phyloP scores from a whole-genome alignment of 1,139 yeast species.

The Protomyces inundatus region DNA sequence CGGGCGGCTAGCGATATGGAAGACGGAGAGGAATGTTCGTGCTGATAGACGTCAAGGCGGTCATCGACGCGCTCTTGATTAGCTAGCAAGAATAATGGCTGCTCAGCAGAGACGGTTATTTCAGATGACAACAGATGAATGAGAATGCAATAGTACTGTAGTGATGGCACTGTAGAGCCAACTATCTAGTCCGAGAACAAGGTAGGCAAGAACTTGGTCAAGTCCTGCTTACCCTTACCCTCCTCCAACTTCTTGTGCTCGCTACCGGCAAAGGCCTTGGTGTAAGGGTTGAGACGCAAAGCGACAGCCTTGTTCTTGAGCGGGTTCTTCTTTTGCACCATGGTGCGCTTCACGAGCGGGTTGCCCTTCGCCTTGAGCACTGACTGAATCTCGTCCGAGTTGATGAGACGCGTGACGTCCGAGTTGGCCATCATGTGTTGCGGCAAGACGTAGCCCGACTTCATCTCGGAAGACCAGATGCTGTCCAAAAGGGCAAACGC shows the following conservation, averaged over 20 bases:
- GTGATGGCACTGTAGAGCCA: background rate
- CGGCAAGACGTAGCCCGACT: constrained; percentile 91
- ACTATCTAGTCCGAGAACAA: constrained; percentile 12
- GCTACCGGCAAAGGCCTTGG: constrained; percentile 24
- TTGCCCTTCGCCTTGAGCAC: constrained; percentile 96
- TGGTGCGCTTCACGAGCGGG: constrained; percentile 86
- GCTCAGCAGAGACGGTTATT: too few relatives aligned
- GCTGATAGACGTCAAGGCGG: too few relatives aligned
- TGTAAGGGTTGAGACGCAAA: constrained; percentile 97
- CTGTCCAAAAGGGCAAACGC: constrained; percentile 96
- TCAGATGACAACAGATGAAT: too few relatives aligned
- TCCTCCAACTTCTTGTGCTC: constrained; percentile 25
- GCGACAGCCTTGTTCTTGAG: constrained; percentile 98
- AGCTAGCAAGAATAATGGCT: too few relatives aligned
- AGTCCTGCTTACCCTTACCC: constrained; percentile 16
- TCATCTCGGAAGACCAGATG: constrained; percentile 85
- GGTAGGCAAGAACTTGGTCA: constrained; percentile 21
- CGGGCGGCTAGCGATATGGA: too few relatives aligned
- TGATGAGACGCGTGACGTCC: constrained; percentile 94
- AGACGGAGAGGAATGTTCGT: too few relatives aligned
- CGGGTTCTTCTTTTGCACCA: constrained; percentile 99
- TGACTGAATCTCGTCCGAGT: constrained; percentile 98
- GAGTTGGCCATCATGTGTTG: constrained; percentile 88
- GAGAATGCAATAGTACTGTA: too few relatives aligned
- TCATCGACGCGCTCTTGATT: too few relatives aligned